These are phyloP conservation scores for Kwoniella newhampshirensis DNA, from an alignment of 768 basidiomycete species.

Conservation along the genomic window DNA sequence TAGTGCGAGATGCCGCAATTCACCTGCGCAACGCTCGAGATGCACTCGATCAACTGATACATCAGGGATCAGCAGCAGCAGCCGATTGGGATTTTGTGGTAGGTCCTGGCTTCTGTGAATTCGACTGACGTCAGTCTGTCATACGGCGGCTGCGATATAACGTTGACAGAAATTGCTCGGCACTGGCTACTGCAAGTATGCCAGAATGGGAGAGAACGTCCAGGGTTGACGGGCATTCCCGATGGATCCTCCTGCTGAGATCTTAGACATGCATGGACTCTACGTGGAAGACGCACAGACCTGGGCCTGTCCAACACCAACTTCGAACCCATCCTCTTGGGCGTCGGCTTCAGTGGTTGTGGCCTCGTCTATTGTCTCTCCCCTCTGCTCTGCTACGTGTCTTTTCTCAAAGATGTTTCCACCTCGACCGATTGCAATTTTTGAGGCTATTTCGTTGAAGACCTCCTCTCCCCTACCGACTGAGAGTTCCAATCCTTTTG, in stretches of 20 bases:
- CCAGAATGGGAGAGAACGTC: slow-evolving; percentile 3
- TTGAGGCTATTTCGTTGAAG: slow-evolving; percentile 22
- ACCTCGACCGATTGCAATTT: slow-evolving; percentile 6
- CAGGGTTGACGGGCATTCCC: slow-evolving; percentile 1
- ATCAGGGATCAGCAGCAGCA: background rate
- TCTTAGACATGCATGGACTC: slow-evolving; percentile 9
- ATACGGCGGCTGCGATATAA: too few relatives aligned
- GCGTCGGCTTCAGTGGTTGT: background rate
- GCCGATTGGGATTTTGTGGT: background rate
- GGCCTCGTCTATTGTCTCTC: slow-evolving; percentile 21
- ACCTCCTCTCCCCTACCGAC: slow-evolving; percentile 22
- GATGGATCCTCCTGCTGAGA: slow-evolving; percentile 15
- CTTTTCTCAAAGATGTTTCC: slow-evolving; percentile 23
- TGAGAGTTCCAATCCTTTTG: slow-evolving; percentile 23
- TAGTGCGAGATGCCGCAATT: background rate
- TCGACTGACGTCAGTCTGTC: too few relatives aligned
- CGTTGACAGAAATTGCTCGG: too few relatives aligned
- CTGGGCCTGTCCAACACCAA: slow-evolving; percentile 24
- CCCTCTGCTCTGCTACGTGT: slow-evolving; percentile 23
- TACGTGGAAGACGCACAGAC: too few relatives aligned
- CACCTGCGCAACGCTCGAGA: background rate
- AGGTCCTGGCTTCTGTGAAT: background rate
- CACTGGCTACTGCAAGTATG: too few relatives aligned
- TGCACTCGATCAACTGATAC: background rate
- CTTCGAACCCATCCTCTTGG: slow-evolving; percentile 20